phyloP scores from a whole-genome alignment of 495 filamentous ascomycete genomes.

The Aspergillus taichungensis region DNA sequence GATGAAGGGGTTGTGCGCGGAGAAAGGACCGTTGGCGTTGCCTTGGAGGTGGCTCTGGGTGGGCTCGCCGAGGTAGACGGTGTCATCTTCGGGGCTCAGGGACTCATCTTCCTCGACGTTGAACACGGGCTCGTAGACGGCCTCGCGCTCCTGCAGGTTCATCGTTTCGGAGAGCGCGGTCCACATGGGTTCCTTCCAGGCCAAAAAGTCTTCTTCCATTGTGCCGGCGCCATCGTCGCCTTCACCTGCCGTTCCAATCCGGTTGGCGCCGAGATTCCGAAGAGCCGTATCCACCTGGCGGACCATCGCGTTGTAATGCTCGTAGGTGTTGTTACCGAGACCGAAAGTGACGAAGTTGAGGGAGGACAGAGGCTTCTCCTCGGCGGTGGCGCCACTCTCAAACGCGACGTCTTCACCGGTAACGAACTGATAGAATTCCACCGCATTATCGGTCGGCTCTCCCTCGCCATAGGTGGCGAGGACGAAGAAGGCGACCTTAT shows the following conservation, averaged over 20 bases:
- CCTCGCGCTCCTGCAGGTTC: conserved; percentile 88
- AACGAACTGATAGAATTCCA: conserved; percentile 98
- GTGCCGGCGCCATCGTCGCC: conserved; percentile 97
- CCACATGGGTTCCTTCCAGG: conserved; percentile 99
- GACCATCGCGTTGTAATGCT: conserved; percentile 99
- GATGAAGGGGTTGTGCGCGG: conserved; percentile 93
- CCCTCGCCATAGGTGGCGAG: conserved; percentile 97
- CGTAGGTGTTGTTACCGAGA: conserved; percentile 96
- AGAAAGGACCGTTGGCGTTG: conserved; percentile 78
- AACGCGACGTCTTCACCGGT: conserved; percentile 72
- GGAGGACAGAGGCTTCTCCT: conserved; percentile 68
- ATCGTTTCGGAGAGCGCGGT: conserved; percentile 67
- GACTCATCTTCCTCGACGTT: conserved; percentile 68
- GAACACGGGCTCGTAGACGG: conserved; percentile 92
- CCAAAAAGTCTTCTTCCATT: conserved; percentile 99
- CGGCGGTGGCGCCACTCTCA: conserved; percentile 52
- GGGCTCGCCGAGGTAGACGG: conserved; percentile 92
- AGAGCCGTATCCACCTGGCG: conserved; percentile 77
- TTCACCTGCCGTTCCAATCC: conserved; percentile 85
- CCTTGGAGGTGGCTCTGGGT: conserved; percentile 94
- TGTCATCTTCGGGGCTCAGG: conserved; percentile 64
- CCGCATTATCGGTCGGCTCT: conserved; percentile 96
- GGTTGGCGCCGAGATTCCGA: conserved; percentile 66
- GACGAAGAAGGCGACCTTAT: conserved; percentile 92
- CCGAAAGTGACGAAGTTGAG: conserved; percentile 94